phyloP scores from a whole-genome alignment of 352 stramenopile species.

The Globisporangium ultimum region DNA sequence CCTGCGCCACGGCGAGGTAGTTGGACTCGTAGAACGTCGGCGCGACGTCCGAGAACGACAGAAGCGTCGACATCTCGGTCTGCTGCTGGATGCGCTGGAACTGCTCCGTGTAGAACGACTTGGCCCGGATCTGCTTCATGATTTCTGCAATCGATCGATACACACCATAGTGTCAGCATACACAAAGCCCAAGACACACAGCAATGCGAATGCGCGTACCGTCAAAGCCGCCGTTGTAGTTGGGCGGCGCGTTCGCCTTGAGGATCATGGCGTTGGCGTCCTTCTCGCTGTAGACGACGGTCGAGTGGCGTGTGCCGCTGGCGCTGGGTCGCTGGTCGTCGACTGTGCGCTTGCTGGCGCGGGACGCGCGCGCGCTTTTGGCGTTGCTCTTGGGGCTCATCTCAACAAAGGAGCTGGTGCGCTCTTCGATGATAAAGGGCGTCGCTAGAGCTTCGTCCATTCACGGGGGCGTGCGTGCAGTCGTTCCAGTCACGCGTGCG shows the following conservation, averaged over 20 bases:
- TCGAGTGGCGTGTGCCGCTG: conserved; percentile 11
- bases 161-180: neutral
- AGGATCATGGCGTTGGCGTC: conserved; percentile 73
- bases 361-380: conserved; percentile 11
- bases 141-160: conserved; percentile 34
- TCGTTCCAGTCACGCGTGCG: neutral
- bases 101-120: conserved; percentile 75
- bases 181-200: conserved; percentile 1
- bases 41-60: conserved; percentile 59
- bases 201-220: conserved; percentile 15
- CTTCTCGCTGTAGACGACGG: conserved; percentile 36
- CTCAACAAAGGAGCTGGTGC: conserved; percentile 52
- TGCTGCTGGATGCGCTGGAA: conserved; percentile 80
- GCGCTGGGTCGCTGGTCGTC: conserved; percentile 20
- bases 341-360: conserved; percentile 21
- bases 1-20: conserved; percentile 54
- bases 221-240: conserved; percentile 60
- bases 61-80: conserved; percentile 56
- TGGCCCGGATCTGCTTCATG: conserved; percentile 77
- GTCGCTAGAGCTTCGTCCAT: conserved; percentile 1
- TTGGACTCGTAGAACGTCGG: conserved; percentile 63
- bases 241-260: conserved; percentile 56
- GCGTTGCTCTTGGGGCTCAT: conserved; percentile 13
- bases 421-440: conserved; percentile 39
- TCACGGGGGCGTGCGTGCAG: conserved; percentile 1